A percentile compares a stretch with the other conserved stretches of the same genome.
phyloP scores from a whole-genome alignment of 768 basidiomycete genomes.

The Suillus bovinus region DNA sequence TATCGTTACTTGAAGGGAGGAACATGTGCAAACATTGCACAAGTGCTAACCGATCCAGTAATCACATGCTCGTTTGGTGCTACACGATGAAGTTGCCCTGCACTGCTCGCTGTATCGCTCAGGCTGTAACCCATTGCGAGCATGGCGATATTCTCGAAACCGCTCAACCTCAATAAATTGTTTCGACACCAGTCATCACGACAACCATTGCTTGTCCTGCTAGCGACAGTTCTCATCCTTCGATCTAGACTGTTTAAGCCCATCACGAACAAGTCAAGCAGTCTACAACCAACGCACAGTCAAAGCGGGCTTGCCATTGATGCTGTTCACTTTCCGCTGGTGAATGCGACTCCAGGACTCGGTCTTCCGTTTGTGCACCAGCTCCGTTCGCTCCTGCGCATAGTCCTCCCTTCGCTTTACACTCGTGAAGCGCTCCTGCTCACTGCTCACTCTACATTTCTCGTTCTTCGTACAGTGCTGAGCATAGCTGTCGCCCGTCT shows the following conservation, averaged over 20 bases:
- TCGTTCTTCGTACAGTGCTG: conserved; percentile 82
- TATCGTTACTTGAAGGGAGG: too few relatives aligned
- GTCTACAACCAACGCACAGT: conserved; percentile 60
- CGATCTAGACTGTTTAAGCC: conserved; percentile 41
- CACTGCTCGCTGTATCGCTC: not conserved
- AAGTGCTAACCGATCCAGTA: not conserved
- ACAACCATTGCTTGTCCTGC: conserved; percentile 40
- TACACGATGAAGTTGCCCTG: not conserved
- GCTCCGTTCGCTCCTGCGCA: conserved; percentile 68
- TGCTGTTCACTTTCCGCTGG: conserved; percentile 59
- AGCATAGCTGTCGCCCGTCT: conserved; percentile 86
- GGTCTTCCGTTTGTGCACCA: conserved; percentile 71
- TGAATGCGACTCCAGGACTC: conserved; percentile 37
- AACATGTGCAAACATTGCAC: too few relatives aligned
- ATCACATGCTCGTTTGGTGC: not conserved
- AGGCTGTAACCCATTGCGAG: too few relatives aligned
- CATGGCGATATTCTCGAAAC: conserved; percentile 14
- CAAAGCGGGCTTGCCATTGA: conserved; percentile 50
- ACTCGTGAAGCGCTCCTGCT: conserved; percentile 77
- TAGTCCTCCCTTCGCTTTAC: conserved; percentile 63
- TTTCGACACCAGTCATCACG: conserved; percentile 11
- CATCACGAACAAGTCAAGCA: not conserved
- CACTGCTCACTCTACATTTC: conserved; percentile 77
- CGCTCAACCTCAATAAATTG: not conserved
- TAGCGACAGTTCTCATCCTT: conserved; percentile 51